These are phyloP conservation scores for Thermothelomyces thermophilus DNA, from an alignment of 2,329 filamentous ascomycete genomes.

Conservation along the genomic window DNA sequence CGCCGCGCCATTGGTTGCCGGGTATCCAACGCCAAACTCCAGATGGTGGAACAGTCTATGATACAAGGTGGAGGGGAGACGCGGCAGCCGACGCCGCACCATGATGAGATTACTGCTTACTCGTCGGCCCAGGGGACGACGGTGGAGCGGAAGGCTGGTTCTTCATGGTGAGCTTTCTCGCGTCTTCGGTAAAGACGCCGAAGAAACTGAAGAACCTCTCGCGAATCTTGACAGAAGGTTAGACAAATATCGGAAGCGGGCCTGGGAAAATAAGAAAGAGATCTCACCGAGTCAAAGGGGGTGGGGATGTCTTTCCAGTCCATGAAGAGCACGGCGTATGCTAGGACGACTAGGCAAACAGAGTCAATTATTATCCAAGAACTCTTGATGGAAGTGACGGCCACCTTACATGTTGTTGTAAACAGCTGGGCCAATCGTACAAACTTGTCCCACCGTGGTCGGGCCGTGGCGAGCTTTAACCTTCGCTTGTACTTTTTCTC, in stretches of 20 bases:
- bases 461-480: slow-evolving; percentile 51
- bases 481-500: slow-evolving; percentile 74
- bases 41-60: slow-evolving; percentile 17
- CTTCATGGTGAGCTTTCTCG: slow-evolving; percentile 23
- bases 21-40: slow-evolving; percentile 31
- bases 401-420: slow-evolving; percentile 47
- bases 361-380: slow-evolving; percentile 6
- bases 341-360: slow-evolving; percentile 39
- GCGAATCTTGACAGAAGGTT: slow-evolving; percentile 31
- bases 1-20: slow-evolving; percentile 13
- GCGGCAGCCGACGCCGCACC: background rate
- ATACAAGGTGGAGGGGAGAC: slow-evolving; percentile 14
- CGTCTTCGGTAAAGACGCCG: slow-evolving; percentile 24
- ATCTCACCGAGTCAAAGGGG: slow-evolving; percentile 47
- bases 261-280: background rate
- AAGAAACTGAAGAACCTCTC: slow-evolving; percentile 34
- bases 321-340: slow-evolving; percentile 57
- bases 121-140: background rate
- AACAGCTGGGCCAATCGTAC: slow-evolving; percentile 59
- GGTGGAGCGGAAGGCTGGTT: slow-evolving; percentile 15
- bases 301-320: slow-evolving; percentile 45
- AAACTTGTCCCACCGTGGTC: slow-evolving; percentile 59
- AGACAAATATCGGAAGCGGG: background rate
- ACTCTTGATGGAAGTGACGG: slow-evolving; percentile 10
- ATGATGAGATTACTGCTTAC: background rate